phyloP scores from a whole-genome alignment of 176 grass and related monocot species.

The Dactylis glomerata region DNA sequence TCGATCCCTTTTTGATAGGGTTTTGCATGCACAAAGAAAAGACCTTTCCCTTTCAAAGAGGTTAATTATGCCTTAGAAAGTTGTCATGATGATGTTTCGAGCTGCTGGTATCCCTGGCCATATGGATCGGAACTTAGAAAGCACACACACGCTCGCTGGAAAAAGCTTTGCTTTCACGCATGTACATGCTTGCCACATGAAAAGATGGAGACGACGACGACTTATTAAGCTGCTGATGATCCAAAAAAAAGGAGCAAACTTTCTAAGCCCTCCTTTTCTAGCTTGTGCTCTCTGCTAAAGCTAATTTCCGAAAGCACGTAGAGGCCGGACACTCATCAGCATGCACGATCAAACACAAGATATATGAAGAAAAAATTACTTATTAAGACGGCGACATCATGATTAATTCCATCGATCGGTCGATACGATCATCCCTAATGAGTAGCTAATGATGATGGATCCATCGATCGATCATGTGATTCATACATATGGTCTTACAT shows the following conservation, averaged over 20 bases:
- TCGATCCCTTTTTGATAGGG: constrained; percentile 31
- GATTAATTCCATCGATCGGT: constrained; percentile 19
- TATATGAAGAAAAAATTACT: not conserved
- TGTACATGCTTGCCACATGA: constrained; percentile 40
- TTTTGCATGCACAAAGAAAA: constrained; percentile 28
- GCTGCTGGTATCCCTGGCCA: not conserved
- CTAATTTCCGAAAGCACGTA: constrained; percentile 11
- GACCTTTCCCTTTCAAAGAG: not conserved
- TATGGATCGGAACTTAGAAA: constrained; percentile 42
- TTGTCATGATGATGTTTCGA: constrained; percentile 44
- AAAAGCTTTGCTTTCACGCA: constrained; percentile 33
- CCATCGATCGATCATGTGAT: constrained; percentile 30
- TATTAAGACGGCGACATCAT: not conserved
- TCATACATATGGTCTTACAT: constrained; percentile 7
- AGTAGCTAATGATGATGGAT: constrained; percentile 34
- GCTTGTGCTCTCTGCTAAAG: constrained; percentile 47
- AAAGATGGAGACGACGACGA: constrained; percentile 47
- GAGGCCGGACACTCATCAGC: not conserved
- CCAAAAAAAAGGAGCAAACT: constrained; percentile 32
- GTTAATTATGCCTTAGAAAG: constrained; percentile 42
- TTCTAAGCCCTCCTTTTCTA: constrained; percentile 24
- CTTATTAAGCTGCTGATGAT: constrained; percentile 15
- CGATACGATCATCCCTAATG: constrained; percentile 30
- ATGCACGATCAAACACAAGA: not conserved
- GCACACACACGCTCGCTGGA: constrained; percentile 28